Evolutionary conservation across 2,329 filamentous ascomycete genomes (phyloP), one percentile per base, ranked within the genome.

Genomic region (Bimuria novae-zelandiae): DNA sequence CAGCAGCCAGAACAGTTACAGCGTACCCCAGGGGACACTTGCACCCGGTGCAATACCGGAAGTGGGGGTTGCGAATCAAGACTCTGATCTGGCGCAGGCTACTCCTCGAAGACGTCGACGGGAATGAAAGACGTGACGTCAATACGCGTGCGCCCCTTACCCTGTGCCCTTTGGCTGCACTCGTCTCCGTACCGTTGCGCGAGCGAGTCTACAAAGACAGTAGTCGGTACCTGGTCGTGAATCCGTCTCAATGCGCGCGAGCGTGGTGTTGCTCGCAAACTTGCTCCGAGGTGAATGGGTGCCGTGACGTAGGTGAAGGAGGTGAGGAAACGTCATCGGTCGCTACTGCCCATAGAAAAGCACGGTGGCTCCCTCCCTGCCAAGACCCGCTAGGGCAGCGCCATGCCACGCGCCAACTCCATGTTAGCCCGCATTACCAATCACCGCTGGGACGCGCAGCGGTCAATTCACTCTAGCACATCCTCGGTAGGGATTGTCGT

Each of bases 311-410:
- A 47, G 44, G 44, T 47, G 33, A 47, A 30, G 44, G 35, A 47
- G 44, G 33, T 37, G 33, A 37, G 44, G 44, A 47, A 47, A 47
- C 44, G 44, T 47, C 44, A 47, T 47, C 44, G 44, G 44, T 47
- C 44, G 44, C 44, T 35, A 19, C 22, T 14, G 43, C 33, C 43
- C 44, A 47, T 47, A 29, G 44, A 47, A 47, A 47, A 47, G 33
- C 44, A 17, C 33, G 23, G 32, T 47, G 44, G 33, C 12, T 37
- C 44, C 44, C 37, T 39, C 44, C 17, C 8, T 30, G 44, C 44
- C 44, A 47, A 47, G 44, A 14, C 32, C 44, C 44, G 33, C 44
- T 47, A 47, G 22, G 32, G 5, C 17, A 17, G 8, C 30, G 43
- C 43, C 19, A 36, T 21, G 12, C 5, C 40, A 19, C 40, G 40